These are phyloP conservation scores for Pseudogymnoascus sp. DNA, from an alignment of 2,329 filamentous ascomycete species.

Conservation along the genomic window DNA sequence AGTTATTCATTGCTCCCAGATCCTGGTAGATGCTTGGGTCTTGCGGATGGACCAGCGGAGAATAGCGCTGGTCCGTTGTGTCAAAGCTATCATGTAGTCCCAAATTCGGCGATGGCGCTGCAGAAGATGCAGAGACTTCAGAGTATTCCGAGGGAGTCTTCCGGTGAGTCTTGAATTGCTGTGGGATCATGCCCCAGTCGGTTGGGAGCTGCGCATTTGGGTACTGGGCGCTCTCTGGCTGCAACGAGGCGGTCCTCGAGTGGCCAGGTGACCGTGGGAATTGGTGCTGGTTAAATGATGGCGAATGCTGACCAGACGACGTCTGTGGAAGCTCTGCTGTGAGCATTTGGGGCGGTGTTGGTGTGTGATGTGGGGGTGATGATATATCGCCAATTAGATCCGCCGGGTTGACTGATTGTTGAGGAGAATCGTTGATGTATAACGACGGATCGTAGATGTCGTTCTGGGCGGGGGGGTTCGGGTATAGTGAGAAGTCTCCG, in stretches of 20 bases:
- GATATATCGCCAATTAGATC: conserved; percentile 43
- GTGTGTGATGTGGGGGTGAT: conserved; percentile 26
- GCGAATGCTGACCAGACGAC: conserved; percentile 10
- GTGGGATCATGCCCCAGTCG: conserved; percentile 49
- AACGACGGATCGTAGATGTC: conserved; percentile 55
- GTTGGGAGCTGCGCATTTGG: conserved; percentile 39
- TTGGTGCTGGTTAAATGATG: conserved; percentile 14
- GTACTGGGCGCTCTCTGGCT: conserved; percentile 36
- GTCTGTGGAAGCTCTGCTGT: conserved; percentile 11
- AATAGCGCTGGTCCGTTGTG: conserved; percentile 59
- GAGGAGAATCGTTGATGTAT: conserved; percentile 44
- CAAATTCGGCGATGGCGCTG: conserved; percentile 74
- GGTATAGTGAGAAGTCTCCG: conserved; percentile 58
- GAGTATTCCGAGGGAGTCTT: conserved; percentile 85
- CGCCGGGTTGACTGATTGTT: conserved; percentile 36
- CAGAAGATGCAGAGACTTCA: conserved; percentile 81
- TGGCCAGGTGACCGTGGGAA: conserved; percentile 26
- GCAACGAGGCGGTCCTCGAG: conserved; percentile 27
- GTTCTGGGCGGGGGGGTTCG: conserved; percentile 40
- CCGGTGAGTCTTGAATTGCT: conserved; percentile 69
- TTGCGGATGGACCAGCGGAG: conserved; percentile 68
- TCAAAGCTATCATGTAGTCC: conserved; percentile 74
- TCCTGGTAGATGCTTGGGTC: conserved; percentile 69
- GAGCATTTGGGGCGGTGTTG: conserved; percentile 24
- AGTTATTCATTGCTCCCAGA: conserved; percentile 67